These are phyloP conservation scores for Stachybotrys chartarum DNA, from an alignment of 2,329 filamentous ascomycete species.

Conservation along the genomic window DNA sequence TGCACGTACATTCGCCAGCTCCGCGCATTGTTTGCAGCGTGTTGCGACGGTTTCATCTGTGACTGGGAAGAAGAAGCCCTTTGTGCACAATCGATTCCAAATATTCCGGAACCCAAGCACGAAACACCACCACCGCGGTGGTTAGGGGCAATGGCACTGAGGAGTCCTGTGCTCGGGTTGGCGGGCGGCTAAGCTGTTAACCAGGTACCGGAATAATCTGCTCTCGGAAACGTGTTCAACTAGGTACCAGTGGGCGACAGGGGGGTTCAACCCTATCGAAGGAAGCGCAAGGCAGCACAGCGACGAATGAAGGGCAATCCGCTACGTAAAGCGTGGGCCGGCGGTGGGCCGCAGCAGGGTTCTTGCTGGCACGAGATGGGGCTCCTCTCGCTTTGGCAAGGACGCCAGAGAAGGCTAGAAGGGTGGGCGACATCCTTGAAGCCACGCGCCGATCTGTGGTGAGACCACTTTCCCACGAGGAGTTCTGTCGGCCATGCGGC, in stretches of 20 bases:
- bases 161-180: not conserved
- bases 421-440: constrained; percentile 22
- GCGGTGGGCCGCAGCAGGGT: not conserved
- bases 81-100: not conserved
- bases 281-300: not conserved
- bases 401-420: constrained; percentile 16
- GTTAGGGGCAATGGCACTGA: not conserved
- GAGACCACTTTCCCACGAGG: constrained; percentile 11
- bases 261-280: not conserved
- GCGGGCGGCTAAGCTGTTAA: no score
- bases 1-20: not conserved
- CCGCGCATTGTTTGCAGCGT: not conserved
- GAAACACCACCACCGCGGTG: not conserved
- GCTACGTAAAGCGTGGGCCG: not conserved
- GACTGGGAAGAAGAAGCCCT: not conserved
- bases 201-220: no score
- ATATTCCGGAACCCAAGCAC: not conserved
- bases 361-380: not conserved
- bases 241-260: not conserved
- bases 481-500: not conserved
- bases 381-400: not conserved
- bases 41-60: not conserved
- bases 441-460: constrained; percentile 28
- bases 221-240: not conserved
- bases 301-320: not conserved